Evolutionary conservation across 371 early-diverging fungal species (phyloP), one percentile per base, ranked within the genome.

Genomic region (Mortierella sp.): DNA sequence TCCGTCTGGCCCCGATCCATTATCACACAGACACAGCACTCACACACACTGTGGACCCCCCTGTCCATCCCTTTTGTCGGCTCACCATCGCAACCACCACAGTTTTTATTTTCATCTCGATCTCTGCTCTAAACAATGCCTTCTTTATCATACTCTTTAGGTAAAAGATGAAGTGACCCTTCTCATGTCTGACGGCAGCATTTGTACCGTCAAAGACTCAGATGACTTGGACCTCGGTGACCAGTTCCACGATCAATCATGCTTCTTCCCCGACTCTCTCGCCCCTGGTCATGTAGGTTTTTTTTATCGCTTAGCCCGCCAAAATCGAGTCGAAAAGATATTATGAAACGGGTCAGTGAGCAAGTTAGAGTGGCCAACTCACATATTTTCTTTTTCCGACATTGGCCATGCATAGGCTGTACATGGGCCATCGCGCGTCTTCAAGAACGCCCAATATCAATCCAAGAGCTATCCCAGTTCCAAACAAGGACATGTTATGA

Each of bases 111-210:
- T 35, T 35, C 48, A 14, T 46, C 14, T 46, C 21, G 35, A 35
- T 35, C 35, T 63, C 35, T 63, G 38, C 21, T 63, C 65, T 63
- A 63, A 63, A 63, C 68, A 8, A 35, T 35, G 35, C 35, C 35
- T 68, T 41, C 68, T 41, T 38, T 68, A 68, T 68, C 43, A 35
- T 72, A n/a, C n/a, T n/a, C 24, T 35, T 35, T 77, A 87, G 87
- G 88, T 84, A 5, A 71, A 80, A 49, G 88, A 87, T 56, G 88
- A 88, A 29, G 84, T 88, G 4, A 84, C 88, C 12, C 76, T 90
- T 8, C 43, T 81, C 24, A 60, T 90, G 73, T 72, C 55, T 32
- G 89, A 89, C 43, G 74, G 74, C 43, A 76, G 81, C 29, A 80
- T 89, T 4, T 88, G 88, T 27, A 75, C 88, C 11, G 68, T 88